These are phyloP conservation scores for Calonectria hawksworthii DNA, from an alignment of 2,329 filamentous ascomycete genomes.

Conservation along the genomic window DNA sequence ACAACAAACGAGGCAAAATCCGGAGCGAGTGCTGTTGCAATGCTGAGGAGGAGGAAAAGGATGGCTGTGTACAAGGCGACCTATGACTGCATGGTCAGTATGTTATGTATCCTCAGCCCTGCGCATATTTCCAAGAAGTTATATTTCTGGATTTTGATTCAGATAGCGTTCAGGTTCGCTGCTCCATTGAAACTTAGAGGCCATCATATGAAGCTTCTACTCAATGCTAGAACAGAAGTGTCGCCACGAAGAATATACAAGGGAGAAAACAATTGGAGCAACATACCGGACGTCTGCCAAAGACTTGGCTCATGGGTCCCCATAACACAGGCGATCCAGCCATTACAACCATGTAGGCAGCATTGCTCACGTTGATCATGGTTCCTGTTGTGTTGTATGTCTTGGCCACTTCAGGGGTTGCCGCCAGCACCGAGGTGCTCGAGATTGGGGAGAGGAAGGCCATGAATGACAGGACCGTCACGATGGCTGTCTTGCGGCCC, in stretches of 20 bases:
- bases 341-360: slow-evolving; percentile 82
- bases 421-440: slow-evolving; percentile 80
- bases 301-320: slow-evolving; percentile 78
- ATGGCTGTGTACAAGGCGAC: slow-evolving; percentile 67
- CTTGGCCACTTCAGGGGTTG: slow-evolving; percentile 79
- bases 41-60: slow-evolving; percentile 77
- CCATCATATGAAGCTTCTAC: no score
- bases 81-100: slow-evolving; percentile 32
- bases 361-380: slow-evolving; percentile 81
- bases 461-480: slow-evolving; percentile 79
- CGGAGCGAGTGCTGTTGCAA: slow-evolving; percentile 80
- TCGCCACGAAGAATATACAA: not conserved
- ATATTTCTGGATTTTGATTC: not conserved
- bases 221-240: not conserved
- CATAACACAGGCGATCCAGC: slow-evolving; percentile 78
- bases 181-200: no score
- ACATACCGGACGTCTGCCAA: slow-evolving; percentile 70
- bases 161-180: not conserved
- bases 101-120: not conserved
- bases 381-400: slow-evolving; percentile 76
- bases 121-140: not conserved
- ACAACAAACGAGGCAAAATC: slow-evolving; percentile 80
- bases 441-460: slow-evolving; percentile 82
- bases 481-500: slow-evolving; percentile 75
- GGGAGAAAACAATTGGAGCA: not conserved